Evolutionary conservation across 2,329 filamentous ascomycete species (phyloP), one percentile per base, ranked within the genome.

Genomic region (Chalaropsis thielavioides): DNA sequence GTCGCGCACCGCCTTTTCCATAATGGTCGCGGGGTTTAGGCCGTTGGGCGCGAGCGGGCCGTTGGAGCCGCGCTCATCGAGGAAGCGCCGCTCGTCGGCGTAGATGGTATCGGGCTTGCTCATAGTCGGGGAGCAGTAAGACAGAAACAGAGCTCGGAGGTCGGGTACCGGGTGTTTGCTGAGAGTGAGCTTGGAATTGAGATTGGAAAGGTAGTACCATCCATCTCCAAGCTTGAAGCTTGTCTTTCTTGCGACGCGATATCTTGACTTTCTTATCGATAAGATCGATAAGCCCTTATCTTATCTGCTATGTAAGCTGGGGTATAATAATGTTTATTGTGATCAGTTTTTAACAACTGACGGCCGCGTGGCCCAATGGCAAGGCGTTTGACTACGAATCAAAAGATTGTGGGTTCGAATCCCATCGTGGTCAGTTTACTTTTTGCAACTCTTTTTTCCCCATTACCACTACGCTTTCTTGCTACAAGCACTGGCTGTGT

Each of bases 1-100:
- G 76, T 99, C 94, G 72, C 89, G 89, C 69, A 96, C 90, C 49
- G 91, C 88, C 75, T 95, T 96, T 75, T 97, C 92, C 81, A 97
- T 89, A 67, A 97, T 89, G 3, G 89, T 92, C n/a, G 91, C 89
- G 0, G 92, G 92, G 77, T 96, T 96, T 72, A 95, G 87, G 67
- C 91, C 91, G 73, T 92, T 87, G 67, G 84, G 91, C 68, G 94
- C 86, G 24, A 95, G 83, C 43, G 85, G 76, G 58, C 86, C 89
- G 13, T 78, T 80, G 73, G 89, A 89, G 73, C 92, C 92, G 70
- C 92, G 89, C 77, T 95, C 90, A 77, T 97, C 92, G 73, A 97
- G 88, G 74, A 95, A 87, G 70, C 80, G 81, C 68, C 82, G 81
- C 75, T 89, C 90, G 74, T 96, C 91, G 72, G 91, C 91, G 73